Percentiles rank a stretch among this genome's conserved stretches.
These are phyloP conservation scores for Endogone sp. DNA, from an alignment of 192 early-diverging fungal species.

Conservation along the genomic window DNA sequence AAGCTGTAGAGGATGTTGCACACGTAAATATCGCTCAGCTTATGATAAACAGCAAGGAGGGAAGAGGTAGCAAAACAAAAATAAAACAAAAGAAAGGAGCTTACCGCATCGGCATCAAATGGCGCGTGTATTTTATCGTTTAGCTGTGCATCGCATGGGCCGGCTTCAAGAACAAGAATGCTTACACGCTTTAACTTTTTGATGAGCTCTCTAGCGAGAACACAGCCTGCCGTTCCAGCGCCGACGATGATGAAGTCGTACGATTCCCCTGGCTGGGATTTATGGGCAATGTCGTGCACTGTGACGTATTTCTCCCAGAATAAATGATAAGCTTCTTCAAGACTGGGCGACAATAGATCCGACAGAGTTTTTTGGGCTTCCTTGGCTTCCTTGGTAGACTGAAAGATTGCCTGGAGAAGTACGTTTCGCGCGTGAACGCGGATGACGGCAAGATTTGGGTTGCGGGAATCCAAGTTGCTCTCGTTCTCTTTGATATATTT, in stretches of 20 bases:
- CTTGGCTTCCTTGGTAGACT: not conserved
- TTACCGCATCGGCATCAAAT: not conserved
- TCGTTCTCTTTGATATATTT: not conserved
- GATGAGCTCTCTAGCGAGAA: not conserved
- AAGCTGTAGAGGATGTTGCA: not conserved
- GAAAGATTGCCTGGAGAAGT: not conserved
- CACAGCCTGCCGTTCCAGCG: not conserved
- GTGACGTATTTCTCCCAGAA: not conserved
- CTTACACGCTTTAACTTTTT: not conserved
- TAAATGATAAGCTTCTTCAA: not conserved
- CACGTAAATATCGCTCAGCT: not conserved
- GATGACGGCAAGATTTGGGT: not conserved
- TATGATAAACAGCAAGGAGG: not conserved
- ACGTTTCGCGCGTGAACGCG: not conserved
- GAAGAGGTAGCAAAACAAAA: too few relatives aligned
- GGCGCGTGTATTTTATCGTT: not conserved
- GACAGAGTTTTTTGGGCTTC: not conserved
- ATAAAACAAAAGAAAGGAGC: not conserved
- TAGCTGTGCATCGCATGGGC: not conserved
- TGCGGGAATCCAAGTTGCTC: not conserved
- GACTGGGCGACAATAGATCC: not conserved
- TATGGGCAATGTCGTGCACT: not conserved
- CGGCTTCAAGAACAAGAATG: not conserved
- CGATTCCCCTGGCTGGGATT: not conserved
- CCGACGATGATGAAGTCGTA: not conserved